Conservation (phyloP, 164 flowering plant genomes). For the Vitis cinerea region DNA sequence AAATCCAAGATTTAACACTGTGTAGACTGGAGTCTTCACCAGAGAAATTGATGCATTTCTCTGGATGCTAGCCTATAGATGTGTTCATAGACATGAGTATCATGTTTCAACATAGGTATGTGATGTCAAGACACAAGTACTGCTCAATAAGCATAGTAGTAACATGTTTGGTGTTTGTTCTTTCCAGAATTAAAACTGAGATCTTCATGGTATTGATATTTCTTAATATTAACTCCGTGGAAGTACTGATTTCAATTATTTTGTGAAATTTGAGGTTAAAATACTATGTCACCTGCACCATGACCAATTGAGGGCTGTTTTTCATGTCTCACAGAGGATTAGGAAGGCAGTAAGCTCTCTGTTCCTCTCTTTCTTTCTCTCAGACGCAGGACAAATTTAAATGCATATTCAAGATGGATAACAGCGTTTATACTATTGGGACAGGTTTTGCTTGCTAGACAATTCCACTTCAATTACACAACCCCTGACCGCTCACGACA, state of each 20-base stretch:
- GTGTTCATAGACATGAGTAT: too few relatives aligned
- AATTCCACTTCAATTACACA: constrained; percentile 78
- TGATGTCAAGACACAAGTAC: too few relatives aligned
- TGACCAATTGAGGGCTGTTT: constrained; percentile 83
- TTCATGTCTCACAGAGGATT: constrained; percentile 77
- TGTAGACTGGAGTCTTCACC: too few relatives aligned
- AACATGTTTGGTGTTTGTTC: too few relatives aligned
- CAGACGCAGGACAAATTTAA: neutral
- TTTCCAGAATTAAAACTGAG: too few relatives aligned
- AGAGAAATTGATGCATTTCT: too few relatives aligned
- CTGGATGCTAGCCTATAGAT: too few relatives aligned
- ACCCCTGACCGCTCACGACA: constrained; percentile 94
- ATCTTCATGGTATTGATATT: neutral
- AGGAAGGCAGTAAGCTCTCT: constrained; percentile 71
- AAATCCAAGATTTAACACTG: too few relatives aligned
- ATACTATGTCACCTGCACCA: constrained; percentile 91
- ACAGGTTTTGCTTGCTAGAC: constrained; percentile 76
- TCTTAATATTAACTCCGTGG: neutral
- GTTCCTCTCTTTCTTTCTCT: constrained; percentile 6
- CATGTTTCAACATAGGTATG: too few relatives aligned
- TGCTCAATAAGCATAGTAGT: too few relatives aligned
- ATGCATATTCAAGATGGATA: constrained; percentile 5
- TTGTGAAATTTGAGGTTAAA: constrained; percentile 57
- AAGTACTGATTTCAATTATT: constrained; percentile 9
- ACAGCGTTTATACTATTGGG: constrained; percentile 8